Evolutionary conservation across 2,329 filamentous ascomycete species (phyloP).

Genomic region (Rhinocladiella similis): DNA sequence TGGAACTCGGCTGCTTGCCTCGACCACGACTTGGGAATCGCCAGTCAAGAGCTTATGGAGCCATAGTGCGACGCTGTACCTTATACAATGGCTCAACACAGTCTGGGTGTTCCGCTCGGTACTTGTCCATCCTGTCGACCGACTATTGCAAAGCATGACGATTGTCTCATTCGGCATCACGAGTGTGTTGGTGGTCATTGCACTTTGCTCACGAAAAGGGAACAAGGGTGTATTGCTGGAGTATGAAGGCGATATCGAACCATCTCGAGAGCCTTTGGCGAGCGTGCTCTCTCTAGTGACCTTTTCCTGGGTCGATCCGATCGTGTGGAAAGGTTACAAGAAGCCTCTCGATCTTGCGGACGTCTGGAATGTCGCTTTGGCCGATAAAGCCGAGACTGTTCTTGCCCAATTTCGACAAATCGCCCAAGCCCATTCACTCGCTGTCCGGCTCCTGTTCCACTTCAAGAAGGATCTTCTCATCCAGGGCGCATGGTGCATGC

Average conservation of each 20-base stretch:
- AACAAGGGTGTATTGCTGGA: slow-evolving; percentile 87
- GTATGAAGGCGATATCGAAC: slow-evolving; percentile 84
- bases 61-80: slow-evolving; percentile 85
- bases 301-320: slow-evolving; percentile 86
- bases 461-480: slow-evolving; percentile 75
- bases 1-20: slow-evolving; percentile 67
- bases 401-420: slow-evolving; percentile 80
- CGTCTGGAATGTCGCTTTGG: slow-evolving; percentile 88
- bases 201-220: slow-evolving; percentile 81
- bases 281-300: slow-evolving; percentile 85
- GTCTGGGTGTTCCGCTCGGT: slow-evolving; percentile 80
- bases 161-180: slow-evolving; percentile 74
- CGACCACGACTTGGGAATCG: slow-evolving; percentile 61
- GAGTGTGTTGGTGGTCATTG: slow-evolving; percentile 72
- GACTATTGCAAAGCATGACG: slow-evolving; percentile 62
- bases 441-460: slow-evolving; percentile 78
- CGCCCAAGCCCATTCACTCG: slow-evolving; percentile 76
- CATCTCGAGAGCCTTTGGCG: slow-evolving; percentile 81
- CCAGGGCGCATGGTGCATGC: slow-evolving; percentile 77
- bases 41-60: slow-evolving; percentile 80
- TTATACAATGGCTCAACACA: slow-evolving; percentile 75
- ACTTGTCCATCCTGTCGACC: slow-evolving; percentile 72
- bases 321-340: slow-evolving; percentile 87
- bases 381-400: slow-evolving; percentile 81
- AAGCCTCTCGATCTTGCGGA: slow-evolving; percentile 77